Evolutionary conservation across 441 rosid genomes (phyloP).

Genomic region (Euphorbia corollata): DNA sequence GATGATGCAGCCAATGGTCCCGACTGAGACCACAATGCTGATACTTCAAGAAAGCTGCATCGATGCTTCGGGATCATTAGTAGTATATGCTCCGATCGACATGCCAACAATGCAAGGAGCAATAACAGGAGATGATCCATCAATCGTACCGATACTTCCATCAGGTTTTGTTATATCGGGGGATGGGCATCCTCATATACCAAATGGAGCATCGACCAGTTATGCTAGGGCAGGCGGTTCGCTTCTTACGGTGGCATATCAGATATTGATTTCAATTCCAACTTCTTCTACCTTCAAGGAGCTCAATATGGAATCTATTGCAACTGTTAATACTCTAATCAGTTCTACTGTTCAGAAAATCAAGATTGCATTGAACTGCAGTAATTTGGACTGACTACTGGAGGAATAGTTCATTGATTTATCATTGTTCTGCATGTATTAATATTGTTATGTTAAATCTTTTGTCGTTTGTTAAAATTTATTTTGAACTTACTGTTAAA

Average conservation of each 20-base stretch:
- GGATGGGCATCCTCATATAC: constrained; percentile 27
- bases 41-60: constrained; percentile 53
- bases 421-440: too few relatives aligned
- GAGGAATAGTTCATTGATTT: too few relatives aligned
- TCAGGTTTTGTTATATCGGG: constrained; percentile 60
- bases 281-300: constrained; percentile 17
- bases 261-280: constrained; percentile 35
- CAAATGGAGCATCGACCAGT: constrained; percentile 16
- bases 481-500: too few relatives aligned
- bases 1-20: constrained; percentile 26
- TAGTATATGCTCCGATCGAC: constrained; percentile 56
- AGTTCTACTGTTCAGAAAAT: constrained; percentile 45
- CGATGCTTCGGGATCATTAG: constrained; percentile 37
- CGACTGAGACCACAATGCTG: constrained; percentile 27
- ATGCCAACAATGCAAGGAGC: constrained; percentile 28
- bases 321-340: constrained; percentile 43
- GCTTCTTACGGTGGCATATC: constrained; percentile 46
- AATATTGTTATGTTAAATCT: too few relatives aligned
- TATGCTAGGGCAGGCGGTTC: constrained; percentile 26
- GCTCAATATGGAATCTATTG: constrained; percentile 34
- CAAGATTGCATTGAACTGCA: constrained; percentile 37
- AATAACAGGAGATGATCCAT: constrained; percentile 30
- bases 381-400: constrained; percentile 21
- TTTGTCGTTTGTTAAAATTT: too few relatives aligned
- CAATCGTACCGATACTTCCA: constrained; percentile 45